A percentile compares a stretch with the other conserved stretches of the same genome.
phyloP scores from a whole-genome alignment of 2,329 filamentous ascomycete genomes.

The Ophiostoma sp. region DNA sequence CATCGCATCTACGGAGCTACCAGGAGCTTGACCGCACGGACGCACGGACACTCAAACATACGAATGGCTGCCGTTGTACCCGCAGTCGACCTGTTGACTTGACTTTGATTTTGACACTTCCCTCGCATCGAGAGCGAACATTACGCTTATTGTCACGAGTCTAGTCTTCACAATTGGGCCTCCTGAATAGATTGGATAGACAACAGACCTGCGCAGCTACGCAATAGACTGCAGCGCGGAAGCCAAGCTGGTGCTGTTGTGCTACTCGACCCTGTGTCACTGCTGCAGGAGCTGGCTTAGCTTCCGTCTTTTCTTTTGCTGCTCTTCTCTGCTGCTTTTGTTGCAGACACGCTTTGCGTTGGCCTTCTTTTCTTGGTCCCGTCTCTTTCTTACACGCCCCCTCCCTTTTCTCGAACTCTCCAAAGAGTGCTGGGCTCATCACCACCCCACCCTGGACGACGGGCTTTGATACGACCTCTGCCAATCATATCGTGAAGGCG shows the following conservation, averaged over 20 bases:
- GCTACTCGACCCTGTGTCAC: constrained; percentile 27
- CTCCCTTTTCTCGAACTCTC: background rate
- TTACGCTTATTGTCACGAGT: background rate
- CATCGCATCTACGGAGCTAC: background rate
- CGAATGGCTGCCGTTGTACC: background rate
- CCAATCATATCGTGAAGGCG: constrained; percentile 11
- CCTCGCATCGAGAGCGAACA: background rate
- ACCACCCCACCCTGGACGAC: constrained; percentile 15
- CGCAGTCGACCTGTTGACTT: background rate
- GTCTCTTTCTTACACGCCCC: background rate
- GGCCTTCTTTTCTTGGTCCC: background rate
- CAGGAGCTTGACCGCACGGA: background rate
- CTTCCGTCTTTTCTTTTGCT: constrained; percentile 16
- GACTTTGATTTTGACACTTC: background rate
- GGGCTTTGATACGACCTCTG: background rate
- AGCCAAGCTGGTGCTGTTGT: constrained; percentile 25
- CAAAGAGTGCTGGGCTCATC: background rate
- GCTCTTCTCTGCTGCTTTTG: background rate
- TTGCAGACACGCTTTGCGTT: background rate
- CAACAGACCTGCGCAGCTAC: constrained; percentile 8
- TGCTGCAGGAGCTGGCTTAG: constrained; percentile 19
- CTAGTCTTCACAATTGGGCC: background rate
- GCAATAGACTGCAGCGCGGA: constrained; percentile 11
- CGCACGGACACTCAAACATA: background rate
- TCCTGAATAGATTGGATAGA: background rate